Conservation (phyloP, 2,329 filamentous ascomycete species). For the Waltergamsia citrina region DNA sequence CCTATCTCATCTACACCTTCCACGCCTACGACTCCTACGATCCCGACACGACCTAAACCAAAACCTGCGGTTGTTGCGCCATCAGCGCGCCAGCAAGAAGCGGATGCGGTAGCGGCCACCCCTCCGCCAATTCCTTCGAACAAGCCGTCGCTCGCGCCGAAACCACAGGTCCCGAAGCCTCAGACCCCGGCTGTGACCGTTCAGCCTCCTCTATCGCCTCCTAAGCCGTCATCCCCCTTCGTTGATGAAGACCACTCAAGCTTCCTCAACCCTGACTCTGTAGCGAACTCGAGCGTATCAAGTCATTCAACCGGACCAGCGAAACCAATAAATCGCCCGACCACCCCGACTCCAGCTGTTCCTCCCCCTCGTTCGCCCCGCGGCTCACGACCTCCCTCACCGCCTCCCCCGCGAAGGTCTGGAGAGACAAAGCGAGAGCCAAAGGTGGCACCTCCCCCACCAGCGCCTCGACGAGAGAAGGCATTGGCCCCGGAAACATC, state of each 20-base stretch:
- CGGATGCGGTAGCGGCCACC: constrained; percentile 3
- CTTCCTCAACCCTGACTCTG: constrained; percentile 38
- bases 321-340: constrained; percentile 44
- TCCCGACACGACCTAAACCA: constrained; percentile 19
- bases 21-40: constrained; percentile 17
- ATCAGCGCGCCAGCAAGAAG: too few relatives aligned
- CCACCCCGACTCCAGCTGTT: constrained; percentile 36
- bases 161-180: constrained; percentile 12
- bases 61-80: constrained; percentile 13
- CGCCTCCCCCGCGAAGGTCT: constrained; percentile 55
- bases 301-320: constrained; percentile 32
- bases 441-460: constrained; percentile 49
- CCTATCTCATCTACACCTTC: constrained; percentile 16
- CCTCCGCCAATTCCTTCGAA: constrained; percentile 13
- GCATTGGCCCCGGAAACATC: constrained; percentile 15
- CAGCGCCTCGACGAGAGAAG: constrained; percentile 74
- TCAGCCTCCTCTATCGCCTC: constrained; percentile 61
- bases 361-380: constrained; percentile 32
- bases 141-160: constrained; percentile 12
- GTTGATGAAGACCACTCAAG: constrained; percentile 28
- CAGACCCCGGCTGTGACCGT: constrained; percentile 58
- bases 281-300: constrained; percentile 14
- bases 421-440: constrained; percentile 42
- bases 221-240: constrained; percentile 32
- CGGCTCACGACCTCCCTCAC: constrained; percentile 47